Percentiles rank a stretch among this genome's conserved stretches.
These are phyloP conservation scores for Polygonum aviculare DNA, from an alignment of 148 eudicot genomes.

Conservation along the genomic window DNA sequence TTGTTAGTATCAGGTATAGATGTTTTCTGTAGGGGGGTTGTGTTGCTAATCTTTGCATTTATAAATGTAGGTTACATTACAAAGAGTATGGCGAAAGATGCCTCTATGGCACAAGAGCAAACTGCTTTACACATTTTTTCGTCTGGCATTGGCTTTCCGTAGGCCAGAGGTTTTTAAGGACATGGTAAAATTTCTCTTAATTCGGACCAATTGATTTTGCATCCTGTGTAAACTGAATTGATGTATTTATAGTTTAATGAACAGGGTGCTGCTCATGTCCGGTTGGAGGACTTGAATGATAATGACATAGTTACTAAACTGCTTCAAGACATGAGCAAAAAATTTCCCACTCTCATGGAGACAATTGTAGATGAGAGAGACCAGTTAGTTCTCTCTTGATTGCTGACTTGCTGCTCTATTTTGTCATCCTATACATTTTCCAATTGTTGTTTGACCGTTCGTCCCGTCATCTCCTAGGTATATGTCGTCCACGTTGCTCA, in stretches of 20 bases:
- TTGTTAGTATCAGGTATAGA: conserved; percentile 2
- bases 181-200: conserved; percentile 43
- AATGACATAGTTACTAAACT: conserved; percentile 85
- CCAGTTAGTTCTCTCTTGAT: conserved; percentile 47
- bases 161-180: conserved; percentile 52
- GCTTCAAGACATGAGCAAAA: conserved; percentile 93
- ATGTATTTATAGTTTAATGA: conserved; percentile 11
- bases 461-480: conserved; percentile 35
- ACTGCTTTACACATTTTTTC: conserved; percentile 27
- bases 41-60: neutral
- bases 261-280: conserved; percentile 19
- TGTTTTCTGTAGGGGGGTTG: neutral
- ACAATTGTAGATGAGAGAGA: conserved; percentile 94
- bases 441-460: neutral
- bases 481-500: conserved; percentile 73
- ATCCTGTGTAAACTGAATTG: neutral
- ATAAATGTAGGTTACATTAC: conserved; percentile 28
- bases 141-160: conserved; percentile 32
- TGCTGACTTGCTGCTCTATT: neutral
- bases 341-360: conserved; percentile 85
- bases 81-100: conserved; percentile 40
- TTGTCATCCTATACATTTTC: neutral
- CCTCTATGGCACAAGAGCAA: conserved; percentile 40
- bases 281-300: conserved; percentile 89
- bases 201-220: neutral